These are phyloP conservation scores for Cyberlindnera maritima DNA, from an alignment of 805 yeast species.

Conservation along the genomic window DNA sequence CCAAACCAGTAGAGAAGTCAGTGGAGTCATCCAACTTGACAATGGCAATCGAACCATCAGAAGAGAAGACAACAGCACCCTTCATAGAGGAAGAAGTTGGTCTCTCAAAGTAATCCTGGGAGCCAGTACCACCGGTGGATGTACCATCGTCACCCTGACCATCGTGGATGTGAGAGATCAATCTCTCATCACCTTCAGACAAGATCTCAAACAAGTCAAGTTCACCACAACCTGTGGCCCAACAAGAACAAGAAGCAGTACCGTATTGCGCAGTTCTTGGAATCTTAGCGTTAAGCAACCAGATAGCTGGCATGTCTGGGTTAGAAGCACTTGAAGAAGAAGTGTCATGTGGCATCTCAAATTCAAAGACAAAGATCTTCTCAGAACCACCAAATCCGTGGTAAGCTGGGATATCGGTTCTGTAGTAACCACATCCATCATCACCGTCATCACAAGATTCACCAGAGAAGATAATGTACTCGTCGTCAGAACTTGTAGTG, in stretches of 20 bases:
- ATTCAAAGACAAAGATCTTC: conserved; percentile 91
- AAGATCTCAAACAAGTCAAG: conserved; percentile 91
- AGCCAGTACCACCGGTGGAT: conserved; percentile 77
- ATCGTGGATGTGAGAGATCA: conserved; percentile 80
- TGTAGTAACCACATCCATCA: conserved; percentile 79
- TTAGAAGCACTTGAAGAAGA: conserved; percentile 48
- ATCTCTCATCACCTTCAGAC: conserved; percentile 66
- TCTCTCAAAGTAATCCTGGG: conserved; percentile 83
- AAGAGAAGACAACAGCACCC: conserved; percentile 84
- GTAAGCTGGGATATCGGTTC: conserved; percentile 85
- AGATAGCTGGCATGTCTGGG: conserved; percentile 96
- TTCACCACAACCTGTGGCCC: conserved; percentile 98
- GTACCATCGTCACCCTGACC: conserved; percentile 67
- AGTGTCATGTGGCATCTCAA: conserved; percentile 79
- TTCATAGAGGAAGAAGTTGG: conserved; percentile 76
- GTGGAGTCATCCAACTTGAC: conserved; percentile 54
- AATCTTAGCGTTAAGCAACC: conserved; percentile 93
- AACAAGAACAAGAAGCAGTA: conserved; percentile 81
- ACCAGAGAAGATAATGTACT: conserved; percentile 80
- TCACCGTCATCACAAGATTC: conserved; percentile 46
- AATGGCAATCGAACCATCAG: conserved; percentile 52
- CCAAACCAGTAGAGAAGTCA: conserved; percentile 52
- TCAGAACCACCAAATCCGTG: conserved; percentile 86
- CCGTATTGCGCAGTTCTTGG: conserved; percentile 98
- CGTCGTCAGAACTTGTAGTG: conserved; percentile 68